These are phyloP conservation scores for Staphylotrichum tortipilum DNA, from an alignment of 495 filamentous ascomycete genomes.

Conservation along the genomic window DNA sequence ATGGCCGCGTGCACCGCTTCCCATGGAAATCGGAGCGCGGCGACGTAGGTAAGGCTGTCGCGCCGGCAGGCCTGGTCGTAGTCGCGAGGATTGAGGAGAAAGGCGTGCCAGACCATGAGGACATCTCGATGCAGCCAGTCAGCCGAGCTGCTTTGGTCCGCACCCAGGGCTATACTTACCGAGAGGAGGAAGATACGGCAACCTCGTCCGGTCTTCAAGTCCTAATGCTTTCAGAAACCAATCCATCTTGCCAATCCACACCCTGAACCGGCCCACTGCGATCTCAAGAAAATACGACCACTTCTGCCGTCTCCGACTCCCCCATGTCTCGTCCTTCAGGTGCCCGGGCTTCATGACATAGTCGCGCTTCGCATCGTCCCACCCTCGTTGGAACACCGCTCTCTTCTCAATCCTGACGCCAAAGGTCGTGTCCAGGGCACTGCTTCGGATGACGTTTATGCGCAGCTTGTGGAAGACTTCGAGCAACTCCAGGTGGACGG, in stretches of 20 bases:
- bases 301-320: background rate
- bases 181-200: background rate
- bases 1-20: background rate
- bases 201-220: background rate
- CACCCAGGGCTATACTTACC: background rate
- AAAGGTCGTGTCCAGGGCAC: conserved; percentile 7
- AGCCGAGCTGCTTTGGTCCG: background rate
- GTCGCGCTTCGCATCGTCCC: background rate
- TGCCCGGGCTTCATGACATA: background rate
- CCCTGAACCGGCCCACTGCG: background rate
- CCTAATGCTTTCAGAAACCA: background rate
- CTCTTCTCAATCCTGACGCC: background rate
- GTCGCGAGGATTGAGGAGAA: conserved; percentile 59
- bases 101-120: conserved; percentile 70
- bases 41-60: background rate
- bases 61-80: conserved; percentile 25
- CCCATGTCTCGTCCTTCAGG: conserved; percentile 8
- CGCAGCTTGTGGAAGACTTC: conserved; percentile 23
- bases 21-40: background rate
- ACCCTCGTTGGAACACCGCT: background rate
- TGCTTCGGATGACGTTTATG: conserved; percentile 7
- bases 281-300: background rate
- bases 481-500: conserved; percentile 30
- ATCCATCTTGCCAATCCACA: background rate
- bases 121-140: conserved; percentile 42